A percentile compares a stretch with the other conserved stretches of the same genome.
Evolutionary conservation across 305 asterid genomes (phyloP).

Genomic region (Vinca major): DNA sequence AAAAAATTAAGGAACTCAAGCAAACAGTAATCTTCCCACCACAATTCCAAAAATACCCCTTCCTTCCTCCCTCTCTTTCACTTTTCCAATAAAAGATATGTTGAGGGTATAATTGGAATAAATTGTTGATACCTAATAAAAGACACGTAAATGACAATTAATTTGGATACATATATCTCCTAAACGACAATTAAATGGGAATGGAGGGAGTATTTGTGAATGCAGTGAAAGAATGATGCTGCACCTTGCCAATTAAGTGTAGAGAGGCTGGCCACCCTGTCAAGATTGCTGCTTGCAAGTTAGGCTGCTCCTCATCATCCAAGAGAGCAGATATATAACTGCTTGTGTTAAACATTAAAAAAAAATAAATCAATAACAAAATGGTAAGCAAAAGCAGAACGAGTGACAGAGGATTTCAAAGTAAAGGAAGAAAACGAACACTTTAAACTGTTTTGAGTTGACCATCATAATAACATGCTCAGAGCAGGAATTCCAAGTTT

Average conservation of each 20-base stretch:
- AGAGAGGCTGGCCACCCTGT: conserved; percentile 98
- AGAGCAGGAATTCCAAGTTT: not conserved
- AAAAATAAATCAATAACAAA: not conserved
- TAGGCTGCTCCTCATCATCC: conserved; percentile 52
- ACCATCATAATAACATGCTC: not conserved
- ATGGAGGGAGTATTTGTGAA: no score
- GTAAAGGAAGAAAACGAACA: not conserved
- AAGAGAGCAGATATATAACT: conserved; percentile 87
- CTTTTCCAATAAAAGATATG: no score
- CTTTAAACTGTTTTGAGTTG: not conserved
- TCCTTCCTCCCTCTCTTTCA: no score
- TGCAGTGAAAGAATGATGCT: not conserved
- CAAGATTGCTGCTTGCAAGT: conserved; percentile 56
- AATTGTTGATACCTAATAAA: no score
- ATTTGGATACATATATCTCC: no score
- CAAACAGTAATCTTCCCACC: no score
- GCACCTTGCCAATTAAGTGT: conserved; percentile 95
- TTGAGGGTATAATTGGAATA: no score
- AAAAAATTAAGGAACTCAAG: no score
- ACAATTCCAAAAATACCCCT: no score
- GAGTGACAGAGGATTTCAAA: not conserved
- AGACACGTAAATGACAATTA: no score
- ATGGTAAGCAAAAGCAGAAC: not conserved
- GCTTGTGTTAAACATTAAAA: conserved; percentile 19
- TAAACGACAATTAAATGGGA: no score